These are phyloP conservation scores for Calocera cornea DNA, from an alignment of 768 basidiomycete genomes.

Conservation along the genomic window DNA sequence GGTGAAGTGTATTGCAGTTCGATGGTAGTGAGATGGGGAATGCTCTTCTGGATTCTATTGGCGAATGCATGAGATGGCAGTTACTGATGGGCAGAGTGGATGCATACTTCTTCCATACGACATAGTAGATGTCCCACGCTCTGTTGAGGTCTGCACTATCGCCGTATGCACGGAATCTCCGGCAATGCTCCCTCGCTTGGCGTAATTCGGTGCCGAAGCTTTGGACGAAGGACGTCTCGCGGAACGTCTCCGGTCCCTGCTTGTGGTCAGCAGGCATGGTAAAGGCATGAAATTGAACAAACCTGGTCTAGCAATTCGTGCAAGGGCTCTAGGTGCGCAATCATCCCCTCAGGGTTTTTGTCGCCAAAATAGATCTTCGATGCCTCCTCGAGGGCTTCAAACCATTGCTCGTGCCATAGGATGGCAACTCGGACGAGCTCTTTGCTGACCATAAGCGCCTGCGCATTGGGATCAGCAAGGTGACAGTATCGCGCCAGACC, in stretches of 20 bases:
- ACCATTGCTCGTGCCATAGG: slow-evolving; percentile 98
- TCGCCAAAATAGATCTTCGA: slow-evolving; percentile 94
- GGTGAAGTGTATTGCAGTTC: slow-evolving; percentile 98
- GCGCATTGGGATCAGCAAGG: slow-evolving; percentile 10
- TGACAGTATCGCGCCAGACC: not conserved
- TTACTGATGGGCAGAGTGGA: not conserved
- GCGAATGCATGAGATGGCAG: slow-evolving; percentile 43
- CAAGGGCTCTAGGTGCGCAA: slow-evolving; percentile 76
- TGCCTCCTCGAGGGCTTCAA: slow-evolving; percentile 95
- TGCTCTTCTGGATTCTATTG: slow-evolving; percentile 87
- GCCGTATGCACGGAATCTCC: slow-evolving; percentile 70
- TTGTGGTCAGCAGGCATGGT: slow-evolving; percentile 6
- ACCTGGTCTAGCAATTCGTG: slow-evolving; percentile 86
- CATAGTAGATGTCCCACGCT: slow-evolving; percentile 98
- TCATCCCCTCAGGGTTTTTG: slow-evolving; percentile 95
- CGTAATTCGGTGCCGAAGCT: slow-evolving; percentile 84
- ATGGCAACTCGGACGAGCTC: slow-evolving; percentile 96
- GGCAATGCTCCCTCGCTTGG: slow-evolving; percentile 83
- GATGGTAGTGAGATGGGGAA: slow-evolving; percentile 74
- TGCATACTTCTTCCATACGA: slow-evolving; percentile 33
- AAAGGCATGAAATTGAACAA: slow-evolving; percentile 17
- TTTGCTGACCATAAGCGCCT: slow-evolving; percentile 79
- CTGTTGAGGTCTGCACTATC: slow-evolving; percentile 85
- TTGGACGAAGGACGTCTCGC: slow-evolving; percentile 90
- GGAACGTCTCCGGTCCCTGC: slow-evolving; percentile 83